Evolutionary conservation across 352 stramenopile species (phyloP), one percentile per base, ranked within the genome.

Genomic region (Globisporangium rhizosaccharum): DNA sequence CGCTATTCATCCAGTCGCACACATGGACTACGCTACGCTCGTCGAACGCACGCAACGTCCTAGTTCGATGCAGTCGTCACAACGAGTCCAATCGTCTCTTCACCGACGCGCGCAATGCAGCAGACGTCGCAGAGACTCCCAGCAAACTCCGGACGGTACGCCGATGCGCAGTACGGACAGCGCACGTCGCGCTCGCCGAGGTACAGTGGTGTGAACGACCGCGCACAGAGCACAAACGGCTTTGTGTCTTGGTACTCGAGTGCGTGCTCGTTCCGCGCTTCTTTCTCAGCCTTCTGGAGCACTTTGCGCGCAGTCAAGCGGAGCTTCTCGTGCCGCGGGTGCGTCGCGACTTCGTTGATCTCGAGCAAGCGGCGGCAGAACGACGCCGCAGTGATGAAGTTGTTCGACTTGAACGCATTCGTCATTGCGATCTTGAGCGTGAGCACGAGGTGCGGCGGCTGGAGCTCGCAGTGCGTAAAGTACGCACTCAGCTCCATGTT

Each of bases 401-500:
- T 99, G 81, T 98, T 98, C 62, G 97, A 90, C 81, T 99, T 99
- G 80, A 99, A 99, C 37, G 97, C 90, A 60, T 96, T 96, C 48
- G 96, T 97, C 97, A 99, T 99, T 20, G 97, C 97, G 72, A 98
- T 97, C 74, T 98, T 97, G 23, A 99, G 90, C 33, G 96, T 98
- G 47, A 99, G 87, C 56, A 99, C 79, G 58, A 99, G 72, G 72
- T 99, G 98, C 46, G 94, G 87, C 28, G 97, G 91, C 80, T 99
- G 96, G 51, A 99, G 83, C 54, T 99, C 96, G 71, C 97, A 99
- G 82, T 99, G 97, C 52, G 97, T 99, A 54, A 99, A 99, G 86
- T 99, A 99, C 12, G 97, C 97, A 46, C 96, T 97, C 48, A 99
- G 76, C 70, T 99, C 96, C 39, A 98, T 97, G 60, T 96, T 96